Evolutionary conservation across 2,329 filamentous ascomycete species (phyloP), one percentile per base, ranked within the genome.

Genomic region (Exserohilum turcica): DNA sequence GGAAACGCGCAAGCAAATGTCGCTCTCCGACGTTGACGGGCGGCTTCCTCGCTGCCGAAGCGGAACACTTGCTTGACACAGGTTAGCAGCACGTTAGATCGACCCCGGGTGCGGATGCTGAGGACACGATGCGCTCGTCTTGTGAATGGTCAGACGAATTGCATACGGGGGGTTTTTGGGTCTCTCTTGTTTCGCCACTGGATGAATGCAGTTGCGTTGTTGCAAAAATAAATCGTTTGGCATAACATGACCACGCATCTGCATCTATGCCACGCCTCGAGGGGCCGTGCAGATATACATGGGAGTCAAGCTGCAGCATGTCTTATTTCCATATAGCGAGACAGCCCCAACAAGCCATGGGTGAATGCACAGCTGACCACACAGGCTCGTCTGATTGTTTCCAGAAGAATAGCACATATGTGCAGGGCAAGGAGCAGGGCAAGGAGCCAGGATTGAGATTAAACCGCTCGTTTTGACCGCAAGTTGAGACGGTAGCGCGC

Each of bases 401-500:
- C 38, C 60, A 50, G 48, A 64, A 52, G 58, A 60, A 52, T 48
- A 13, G 55, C 27, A 43, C 31, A n/a, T 3, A 21, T 12, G 28
- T 7, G 9, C 13, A 18, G 10, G 29, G 42, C 42, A 43, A n/a
- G 31, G 18, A 12, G 9, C 13, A 18, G 10, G 29, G 42, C 42
- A 43, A n/a, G 31, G 18, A 12, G 32, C 50, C 32, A 18, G 54
- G 28, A 47, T 54, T 47, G 42, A 57, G 27, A 49, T 53, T 53
- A 38, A 37, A 27, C 27, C 29, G 16, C 39, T 29, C 43, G 31
- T 33, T 38, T 39, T 38, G 0, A 29, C 28, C 29, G 35, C 52
- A 59, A 66, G 39, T 43, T 67, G 63, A 64, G 59, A 67, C 65
- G 57, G 56, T 61, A 61, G 64, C 56, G 60, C 16, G 44, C 43